These are phyloP conservation scores for Septoria linicola DNA, from an alignment of 2,329 filamentous ascomycete species.

Conservation along the genomic window DNA sequence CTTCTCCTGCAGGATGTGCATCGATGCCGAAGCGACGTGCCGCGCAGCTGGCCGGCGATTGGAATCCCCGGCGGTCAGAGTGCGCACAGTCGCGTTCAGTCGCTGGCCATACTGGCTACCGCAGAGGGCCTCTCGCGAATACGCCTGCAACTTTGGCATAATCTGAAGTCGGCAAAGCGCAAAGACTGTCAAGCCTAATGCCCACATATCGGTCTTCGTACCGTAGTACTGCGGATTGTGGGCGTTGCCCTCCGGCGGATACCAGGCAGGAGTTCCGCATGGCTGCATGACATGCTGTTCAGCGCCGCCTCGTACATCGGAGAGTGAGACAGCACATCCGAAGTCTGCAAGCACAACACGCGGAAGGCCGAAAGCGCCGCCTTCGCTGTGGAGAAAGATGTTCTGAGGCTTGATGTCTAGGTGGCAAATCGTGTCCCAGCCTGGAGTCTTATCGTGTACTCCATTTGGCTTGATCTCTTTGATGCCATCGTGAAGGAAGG, in stretches of 20 bases:
- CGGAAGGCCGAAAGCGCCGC: slow-evolving; percentile 1
- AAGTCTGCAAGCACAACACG: slow-evolving; percentile 26
- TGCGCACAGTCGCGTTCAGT: slow-evolving; percentile 12
- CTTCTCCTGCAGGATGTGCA: slow-evolving; percentile 6
- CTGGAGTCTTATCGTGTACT: background rate
- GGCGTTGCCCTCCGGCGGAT: slow-evolving; percentile 21
- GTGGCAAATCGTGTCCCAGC: slow-evolving; percentile 24
- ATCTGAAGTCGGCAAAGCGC: slow-evolving; percentile 4
- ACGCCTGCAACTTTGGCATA: background rate
- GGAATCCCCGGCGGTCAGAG: slow-evolving; percentile 5
- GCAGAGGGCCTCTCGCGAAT: slow-evolving; percentile 4
- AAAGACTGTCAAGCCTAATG: slow-evolving; percentile 21
- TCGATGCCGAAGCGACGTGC: slow-evolving; percentile 8
- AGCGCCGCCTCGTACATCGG: slow-evolving; percentile 10
- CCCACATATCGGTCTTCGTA: slow-evolving; percentile 22
- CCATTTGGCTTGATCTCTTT: slow-evolving; percentile 4
- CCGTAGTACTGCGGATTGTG: slow-evolving; percentile 14
- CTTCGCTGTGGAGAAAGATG: slow-evolving; percentile 16
- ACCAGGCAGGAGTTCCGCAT: slow-evolving; percentile 23
- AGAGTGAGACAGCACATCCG: slow-evolving; percentile 21
- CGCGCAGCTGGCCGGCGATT: slow-evolving; percentile 17
- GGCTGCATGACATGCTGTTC: slow-evolving; percentile 14
- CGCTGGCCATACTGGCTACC: slow-evolving; percentile 11
- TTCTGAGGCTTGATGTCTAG: slow-evolving; percentile 24
- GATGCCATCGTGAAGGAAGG: slow-evolving; percentile 37